Evolutionary conservation across 306 rosid species (phyloP).

Genomic region (Psophocarpus tetragonolobus): DNA sequence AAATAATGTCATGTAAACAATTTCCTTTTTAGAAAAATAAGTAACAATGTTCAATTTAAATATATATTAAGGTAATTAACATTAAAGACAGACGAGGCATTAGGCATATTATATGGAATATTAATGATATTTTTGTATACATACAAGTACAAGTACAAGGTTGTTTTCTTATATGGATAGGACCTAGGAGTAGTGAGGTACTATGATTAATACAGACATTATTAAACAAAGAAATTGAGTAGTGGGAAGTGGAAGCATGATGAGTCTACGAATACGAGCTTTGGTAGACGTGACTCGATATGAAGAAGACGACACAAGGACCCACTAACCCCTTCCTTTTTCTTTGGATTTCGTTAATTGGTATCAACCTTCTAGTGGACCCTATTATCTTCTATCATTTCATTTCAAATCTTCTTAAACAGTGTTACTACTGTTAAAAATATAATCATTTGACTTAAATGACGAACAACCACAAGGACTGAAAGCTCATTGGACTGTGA

Average conservation of each 20-base stretch:
- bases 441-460: background rate
- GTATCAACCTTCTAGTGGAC: background rate
- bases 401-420: slow-evolving; percentile 9
- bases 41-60: background rate
- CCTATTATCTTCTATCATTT: background rate
- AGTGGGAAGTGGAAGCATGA: background rate
- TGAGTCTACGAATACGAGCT: slow-evolving; percentile 11
- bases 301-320: slow-evolving; percentile 29
- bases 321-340: background rate
- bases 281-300: slow-evolving; percentile 6
- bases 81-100: background rate
- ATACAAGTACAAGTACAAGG: too few species aligned
- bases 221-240: slow-evolving; percentile 10
- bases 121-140: too few species aligned
- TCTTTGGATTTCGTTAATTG: background rate
- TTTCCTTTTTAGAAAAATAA: background rate
- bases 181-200: background rate
- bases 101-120: too few species aligned
- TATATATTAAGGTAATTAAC: background rate
- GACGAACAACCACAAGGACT: background rate
- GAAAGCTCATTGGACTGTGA: background rate
- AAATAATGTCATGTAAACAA: background rate
- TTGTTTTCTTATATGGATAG: background rate
- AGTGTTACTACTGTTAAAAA: background rate
- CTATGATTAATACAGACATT: background rate